Conservation (phyloP, 495 filamentous ascomycete species). For the Niebla homalea region DNA sequence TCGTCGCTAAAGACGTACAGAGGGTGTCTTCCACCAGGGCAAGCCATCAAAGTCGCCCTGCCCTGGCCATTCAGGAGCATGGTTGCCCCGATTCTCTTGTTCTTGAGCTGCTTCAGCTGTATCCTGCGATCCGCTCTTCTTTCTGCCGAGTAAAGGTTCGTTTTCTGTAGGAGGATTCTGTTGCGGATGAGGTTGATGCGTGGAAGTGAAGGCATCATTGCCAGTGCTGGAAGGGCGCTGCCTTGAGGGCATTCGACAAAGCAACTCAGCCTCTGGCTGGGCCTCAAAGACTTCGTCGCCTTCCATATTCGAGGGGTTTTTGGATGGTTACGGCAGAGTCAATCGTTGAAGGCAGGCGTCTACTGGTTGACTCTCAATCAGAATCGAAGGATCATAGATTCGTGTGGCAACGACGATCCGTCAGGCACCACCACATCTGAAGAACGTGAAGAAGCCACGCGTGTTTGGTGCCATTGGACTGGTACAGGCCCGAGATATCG, state of each 20-base stretch:
- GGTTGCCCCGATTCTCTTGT: constrained; percentile 7
- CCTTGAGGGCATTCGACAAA: constrained; percentile 15
- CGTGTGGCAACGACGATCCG: too few relatives aligned
- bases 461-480: too few relatives aligned
- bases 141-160: constrained; percentile 25
- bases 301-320: not conserved
- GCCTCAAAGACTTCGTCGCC: constrained; percentile 17
- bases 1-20: constrained; percentile 33
- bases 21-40: constrained; percentile 61
- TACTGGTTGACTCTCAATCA: too few relatives aligned
- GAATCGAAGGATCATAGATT: too few relatives aligned
- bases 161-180: constrained; percentile 17
- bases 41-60: constrained; percentile 47
- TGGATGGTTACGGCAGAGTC: too few relatives aligned
- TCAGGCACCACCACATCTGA: too few relatives aligned
- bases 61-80: constrained; percentile 26
- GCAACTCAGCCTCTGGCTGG: constrained; percentile 28
- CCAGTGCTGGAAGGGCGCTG: constrained; percentile 6
- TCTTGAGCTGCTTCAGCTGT: constrained; percentile 8
- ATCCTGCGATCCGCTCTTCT: not conserved
- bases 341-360: too few relatives aligned
- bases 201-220: constrained; percentile 1
- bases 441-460: too few relatives aligned
- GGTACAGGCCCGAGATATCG: too few relatives aligned
- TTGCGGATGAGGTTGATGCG: constrained; percentile 1